Conservation (phyloP, 352 stramenopile genomes). For the Globisporangium paddicum region DNA sequence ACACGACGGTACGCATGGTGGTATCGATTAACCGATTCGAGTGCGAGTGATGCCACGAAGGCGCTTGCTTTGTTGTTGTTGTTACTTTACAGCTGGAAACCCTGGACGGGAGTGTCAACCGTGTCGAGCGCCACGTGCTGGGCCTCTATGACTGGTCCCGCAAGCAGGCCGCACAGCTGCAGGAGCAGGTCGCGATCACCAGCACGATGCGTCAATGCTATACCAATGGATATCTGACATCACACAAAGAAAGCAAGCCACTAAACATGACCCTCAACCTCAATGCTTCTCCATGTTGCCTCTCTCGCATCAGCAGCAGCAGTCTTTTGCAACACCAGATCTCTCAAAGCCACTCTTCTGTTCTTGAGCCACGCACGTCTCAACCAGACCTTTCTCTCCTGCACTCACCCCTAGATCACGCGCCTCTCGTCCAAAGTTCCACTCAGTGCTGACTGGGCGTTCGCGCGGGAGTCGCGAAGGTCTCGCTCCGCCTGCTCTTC, state of each 20-base stretch:
- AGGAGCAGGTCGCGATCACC: constrained; percentile 23
- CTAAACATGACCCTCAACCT: no score
- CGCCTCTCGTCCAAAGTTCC: neutral
- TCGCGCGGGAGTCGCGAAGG: constrained; percentile 8
- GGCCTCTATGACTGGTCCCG: constrained; percentile 61
- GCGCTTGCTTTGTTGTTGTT: neutral
- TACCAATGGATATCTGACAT: no score
- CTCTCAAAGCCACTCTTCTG: no score
- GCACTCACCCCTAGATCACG: no score
- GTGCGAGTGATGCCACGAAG: no score
- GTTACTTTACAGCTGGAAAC: constrained; percentile 25
- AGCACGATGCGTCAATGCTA: constrained; percentile 21
- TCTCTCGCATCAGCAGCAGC: no score
- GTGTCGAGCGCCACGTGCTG: constrained; percentile 37
- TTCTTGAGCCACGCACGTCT: no score
- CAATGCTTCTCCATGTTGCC: no score
- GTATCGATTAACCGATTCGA: neutral
- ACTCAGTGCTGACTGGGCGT: constrained; percentile 33
- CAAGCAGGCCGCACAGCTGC: constrained; percentile 20
- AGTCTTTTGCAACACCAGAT: no score
- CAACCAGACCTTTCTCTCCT: no score
- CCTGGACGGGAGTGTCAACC: constrained; percentile 22
- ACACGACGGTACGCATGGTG: constrained; percentile 10
- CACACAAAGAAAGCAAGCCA: no score
- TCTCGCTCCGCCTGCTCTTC: constrained; percentile 13